Conservation (phyloP, 345 rosid species). For the Pelargonium nanum region DNA sequence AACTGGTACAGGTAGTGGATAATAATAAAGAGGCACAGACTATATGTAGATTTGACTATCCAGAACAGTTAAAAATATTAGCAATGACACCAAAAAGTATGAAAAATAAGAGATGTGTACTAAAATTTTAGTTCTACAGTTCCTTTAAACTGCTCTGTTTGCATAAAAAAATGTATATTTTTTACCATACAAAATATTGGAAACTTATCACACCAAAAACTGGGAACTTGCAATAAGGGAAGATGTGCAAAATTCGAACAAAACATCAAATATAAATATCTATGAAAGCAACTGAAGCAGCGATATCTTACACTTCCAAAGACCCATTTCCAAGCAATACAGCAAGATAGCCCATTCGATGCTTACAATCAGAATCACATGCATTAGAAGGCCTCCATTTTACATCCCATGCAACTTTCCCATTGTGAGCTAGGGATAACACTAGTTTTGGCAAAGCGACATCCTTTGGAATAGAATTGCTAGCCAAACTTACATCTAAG, state of each 20-base stretch:
- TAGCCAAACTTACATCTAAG: constrained; percentile 10
- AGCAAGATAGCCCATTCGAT: constrained; percentile 83
- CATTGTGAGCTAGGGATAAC: constrained; percentile 79
- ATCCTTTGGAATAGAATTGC: constrained; percentile 31
- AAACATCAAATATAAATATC: not conserved
- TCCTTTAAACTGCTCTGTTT: no score
- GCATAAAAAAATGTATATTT: no score
- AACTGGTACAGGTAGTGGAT: no score
- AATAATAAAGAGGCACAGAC: no score
- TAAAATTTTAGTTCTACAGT: no score
- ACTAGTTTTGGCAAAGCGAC: constrained; percentile 59
- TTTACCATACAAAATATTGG: no score
- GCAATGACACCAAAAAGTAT: no score
- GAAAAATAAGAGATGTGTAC: no score
- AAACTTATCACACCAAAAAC: no score
- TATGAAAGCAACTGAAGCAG: constrained; percentile 7
- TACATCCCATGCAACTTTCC: constrained; percentile 88
- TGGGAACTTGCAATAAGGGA: no score
- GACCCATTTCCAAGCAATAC: constrained; percentile 88
- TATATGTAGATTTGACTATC: no score
- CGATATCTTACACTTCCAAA: constrained; percentile 74
- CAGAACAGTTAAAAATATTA: no score
- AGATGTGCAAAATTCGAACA: not conserved
- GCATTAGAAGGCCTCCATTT: constrained; percentile 62
- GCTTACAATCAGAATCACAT: constrained; percentile 32